These are phyloP conservation scores for Cicer pinnatifidum DNA, from an alignment of 306 rosid species.

Conservation along the genomic window DNA sequence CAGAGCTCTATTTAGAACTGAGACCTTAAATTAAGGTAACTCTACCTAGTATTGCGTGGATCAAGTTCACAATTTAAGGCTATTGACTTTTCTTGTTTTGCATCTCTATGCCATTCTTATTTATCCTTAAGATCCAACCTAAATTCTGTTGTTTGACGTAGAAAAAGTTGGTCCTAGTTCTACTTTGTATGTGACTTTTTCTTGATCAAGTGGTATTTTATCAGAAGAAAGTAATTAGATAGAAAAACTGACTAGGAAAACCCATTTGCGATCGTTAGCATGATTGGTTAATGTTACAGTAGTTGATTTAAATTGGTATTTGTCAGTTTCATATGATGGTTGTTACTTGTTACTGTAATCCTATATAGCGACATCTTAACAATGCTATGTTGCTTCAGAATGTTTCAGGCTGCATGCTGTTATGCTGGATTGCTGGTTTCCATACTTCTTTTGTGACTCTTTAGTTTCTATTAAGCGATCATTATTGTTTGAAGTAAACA, in stretches of 20 bases:
- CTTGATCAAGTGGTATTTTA: constrained; percentile 1
- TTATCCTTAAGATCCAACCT: constrained; percentile 8
- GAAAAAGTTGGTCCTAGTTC: constrained; percentile 31
- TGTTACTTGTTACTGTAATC: constrained; percentile 7
- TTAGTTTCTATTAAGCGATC: constrained; percentile 10
- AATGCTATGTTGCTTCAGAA: neutral
- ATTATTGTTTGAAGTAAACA: constrained; percentile 13
- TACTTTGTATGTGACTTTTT: constrained; percentile 12
- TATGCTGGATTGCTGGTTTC: constrained; percentile 24
- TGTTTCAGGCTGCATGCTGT: constrained; percentile 6
- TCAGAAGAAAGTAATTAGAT: constrained; percentile 13
- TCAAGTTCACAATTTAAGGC: constrained; percentile 41
- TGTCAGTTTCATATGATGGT: neutral
- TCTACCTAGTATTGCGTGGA: constrained; percentile 18
- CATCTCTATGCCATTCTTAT: constrained; percentile 8
- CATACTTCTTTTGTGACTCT: neutral
- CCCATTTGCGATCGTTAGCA: constrained; percentile 16
- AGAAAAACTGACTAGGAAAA: neutral
- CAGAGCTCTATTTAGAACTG: constrained; percentile 33
- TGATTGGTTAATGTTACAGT: constrained; percentile 8
- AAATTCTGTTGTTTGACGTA: constrained; percentile 21
- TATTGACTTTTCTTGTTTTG: constrained; percentile 12
- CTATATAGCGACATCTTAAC: neutral
- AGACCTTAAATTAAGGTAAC: constrained; percentile 27
- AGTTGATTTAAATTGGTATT: constrained; percentile 27